A percentile compares a stretch with the other conserved stretches of the same genome.
Conservation (phyloP, 257 asterid genomes). For the Gentiana dahurica region DNA sequence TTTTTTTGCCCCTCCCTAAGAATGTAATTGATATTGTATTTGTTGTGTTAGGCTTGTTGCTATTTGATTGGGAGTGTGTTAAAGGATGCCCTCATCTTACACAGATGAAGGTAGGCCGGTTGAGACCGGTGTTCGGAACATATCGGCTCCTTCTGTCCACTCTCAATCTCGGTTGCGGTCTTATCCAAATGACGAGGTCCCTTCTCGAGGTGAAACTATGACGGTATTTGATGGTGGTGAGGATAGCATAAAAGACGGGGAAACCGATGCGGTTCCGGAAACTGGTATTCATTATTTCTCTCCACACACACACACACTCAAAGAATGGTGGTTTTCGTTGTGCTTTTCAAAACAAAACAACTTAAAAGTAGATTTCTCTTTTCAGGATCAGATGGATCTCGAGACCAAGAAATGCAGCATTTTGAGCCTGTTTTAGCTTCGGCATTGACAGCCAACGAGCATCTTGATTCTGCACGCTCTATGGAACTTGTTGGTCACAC, state of each 20-base stretch:
- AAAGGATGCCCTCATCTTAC: constrained; percentile 59
- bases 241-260: constrained; percentile 25
- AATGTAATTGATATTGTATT: too few species aligned
- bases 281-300: constrained; percentile 32
- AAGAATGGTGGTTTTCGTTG: too few species aligned
- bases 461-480: constrained; percentile 31
- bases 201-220: constrained; percentile 28
- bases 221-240: constrained; percentile 21
- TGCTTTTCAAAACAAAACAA: background rate
- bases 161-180: constrained; percentile 71
- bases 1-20: too few species aligned
- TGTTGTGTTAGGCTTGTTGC: too few species aligned
- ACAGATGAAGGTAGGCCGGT: constrained; percentile 32
- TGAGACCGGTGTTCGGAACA: constrained; percentile 34
- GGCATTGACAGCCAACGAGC: constrained; percentile 12
- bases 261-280: constrained; percentile 19
- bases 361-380: constrained; percentile 6
- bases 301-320: background rate
- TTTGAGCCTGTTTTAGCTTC: constrained; percentile 16
- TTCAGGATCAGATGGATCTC: constrained; percentile 34
- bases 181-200: constrained; percentile 35
- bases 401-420: too few species aligned
- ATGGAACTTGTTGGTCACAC: constrained; percentile 77
- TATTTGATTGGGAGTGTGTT: constrained; percentile 6
- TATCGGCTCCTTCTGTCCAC: constrained; percentile 29